phyloP scores from a whole-genome alignment of 306 rosid genomes.

The Acacia crassicarpa region DNA sequence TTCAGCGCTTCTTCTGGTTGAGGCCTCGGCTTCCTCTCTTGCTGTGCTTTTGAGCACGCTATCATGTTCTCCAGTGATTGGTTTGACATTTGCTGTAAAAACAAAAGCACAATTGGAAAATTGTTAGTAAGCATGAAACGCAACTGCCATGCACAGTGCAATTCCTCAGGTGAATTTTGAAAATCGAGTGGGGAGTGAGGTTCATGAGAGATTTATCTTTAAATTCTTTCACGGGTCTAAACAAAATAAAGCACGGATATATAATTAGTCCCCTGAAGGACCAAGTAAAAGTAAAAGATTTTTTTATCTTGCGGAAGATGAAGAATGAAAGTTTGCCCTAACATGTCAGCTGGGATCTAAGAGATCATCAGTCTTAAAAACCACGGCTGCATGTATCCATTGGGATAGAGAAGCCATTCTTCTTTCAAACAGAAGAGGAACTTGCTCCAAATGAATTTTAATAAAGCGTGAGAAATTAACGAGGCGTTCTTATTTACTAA shows the following conservation, averaged over 20 bases:
- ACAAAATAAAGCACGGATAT: neutral
- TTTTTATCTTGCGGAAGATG: neutral
- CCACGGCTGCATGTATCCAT: neutral
- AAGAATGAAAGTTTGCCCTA: slow-evolving; percentile 27
- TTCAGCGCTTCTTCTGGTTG: slow-evolving; percentile 62
- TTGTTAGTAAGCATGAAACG: neutral
- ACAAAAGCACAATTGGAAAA: neutral
- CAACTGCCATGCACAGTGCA: neutral
- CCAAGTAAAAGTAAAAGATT: neutral
- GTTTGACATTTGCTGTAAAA: slow-evolving; percentile 53
- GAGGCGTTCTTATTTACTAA: neutral
- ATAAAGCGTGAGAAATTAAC: neutral
- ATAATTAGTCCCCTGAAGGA: neutral
- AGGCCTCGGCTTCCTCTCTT: slow-evolving; percentile 52
- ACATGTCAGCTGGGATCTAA: neutral
- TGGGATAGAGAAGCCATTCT: neutral
- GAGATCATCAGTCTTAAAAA: slow-evolving; percentile 9
- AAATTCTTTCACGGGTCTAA: neutral
- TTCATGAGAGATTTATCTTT: neutral
- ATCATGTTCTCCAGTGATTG: slow-evolving; percentile 60
- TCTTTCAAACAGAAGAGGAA: neutral
- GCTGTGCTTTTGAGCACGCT: slow-evolving; percentile 49
- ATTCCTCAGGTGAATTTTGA: neutral
- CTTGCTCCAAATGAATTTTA: neutral
- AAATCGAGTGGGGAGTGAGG: neutral